Evolutionary conservation across 1,139 yeast genomes (phyloP), one percentile per base, ranked within the genome.

Genomic region (Pichia sp.): DNA sequence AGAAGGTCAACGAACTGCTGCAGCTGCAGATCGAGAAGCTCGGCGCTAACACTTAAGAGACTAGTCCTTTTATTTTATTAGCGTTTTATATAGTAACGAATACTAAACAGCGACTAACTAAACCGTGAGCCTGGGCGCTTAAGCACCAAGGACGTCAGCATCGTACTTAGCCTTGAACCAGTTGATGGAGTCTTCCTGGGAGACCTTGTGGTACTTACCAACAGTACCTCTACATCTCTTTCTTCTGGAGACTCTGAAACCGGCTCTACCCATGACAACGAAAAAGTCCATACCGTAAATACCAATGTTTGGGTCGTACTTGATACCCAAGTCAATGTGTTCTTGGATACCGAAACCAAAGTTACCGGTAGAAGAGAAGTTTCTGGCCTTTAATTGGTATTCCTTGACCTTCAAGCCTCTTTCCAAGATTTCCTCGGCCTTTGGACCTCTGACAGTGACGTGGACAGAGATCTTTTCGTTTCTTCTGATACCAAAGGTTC

Each of bases 211-310:
- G 73, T 81, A 72, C 84, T 87, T 85, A 81, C 99, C 99, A 70
- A 93, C 81, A 70, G 80, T 81, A 72, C 92, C 81, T 77, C 85
- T 82, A 75, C 89, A 82, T 84, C 96, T 89, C 96, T 93, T 93
- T 87, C 99, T 93, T 85, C 97, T 93, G 74, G 98, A 84, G 69
- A 93, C 88, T 84, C 99, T 90, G 84, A 84, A 87, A 82, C 99
- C 99, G 74, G 97, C 95, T 83, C 99, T 92, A 77, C 97, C 97
- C 84, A 93, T 82, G 75, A 92, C 97, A 75, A 93, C 93, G 93
- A 90, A 95, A 87, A 93, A 93, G 81, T 93, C 99, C 99, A 93
- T 93, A 85, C 99, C 99, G 93, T 93, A 95, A 78, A 93, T 93
- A 79, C 99, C 99, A 74, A 93, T 95, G 76, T 89, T 84, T 79